A percentile compares a stretch with the other conserved stretches of the same genome.
These are phyloP conservation scores for Annona squamosa DNA, from an alignment of 164 flowering plant genomes.

Conservation along the genomic window DNA sequence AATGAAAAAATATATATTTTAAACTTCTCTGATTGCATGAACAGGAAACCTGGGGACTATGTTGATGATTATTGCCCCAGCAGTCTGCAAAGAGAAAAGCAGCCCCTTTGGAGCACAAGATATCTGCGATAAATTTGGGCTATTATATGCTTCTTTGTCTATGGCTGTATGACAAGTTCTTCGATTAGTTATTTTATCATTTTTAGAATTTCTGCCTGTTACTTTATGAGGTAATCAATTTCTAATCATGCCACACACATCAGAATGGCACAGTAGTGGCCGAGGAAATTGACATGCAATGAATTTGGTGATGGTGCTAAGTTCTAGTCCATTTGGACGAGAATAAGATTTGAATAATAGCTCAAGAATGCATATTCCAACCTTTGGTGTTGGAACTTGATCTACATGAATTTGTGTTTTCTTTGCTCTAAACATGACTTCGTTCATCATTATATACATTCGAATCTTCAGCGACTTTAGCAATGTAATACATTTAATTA, in stretches of 20 bases:
- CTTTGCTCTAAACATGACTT: too few species aligned
- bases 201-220: neutral
- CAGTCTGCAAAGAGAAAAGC: constrained; percentile 66
- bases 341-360: too few species aligned
- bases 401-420: too few species aligned
- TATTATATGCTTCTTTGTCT: constrained; percentile 73
- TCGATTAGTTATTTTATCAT: neutral
- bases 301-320: too few species aligned
- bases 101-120: constrained; percentile 69
- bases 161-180: constrained; percentile 55
- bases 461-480: too few species aligned
- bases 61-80: constrained; percentile 66
- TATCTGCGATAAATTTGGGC: constrained; percentile 44
- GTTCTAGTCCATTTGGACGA: too few species aligned
- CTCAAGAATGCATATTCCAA: too few species aligned
- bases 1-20: neutral
- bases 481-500: neutral
- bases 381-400: too few species aligned
- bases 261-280: too few species aligned
- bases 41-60: constrained; percentile 81
- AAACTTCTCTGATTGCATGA: neutral
- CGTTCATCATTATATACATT: too few species aligned
- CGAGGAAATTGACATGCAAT: too few species aligned
- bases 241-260: neutral
- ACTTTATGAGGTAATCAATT: neutral